Evolutionary conservation across 176 grass and related monocot species (phyloP), one percentile per base, ranked within the genome.

Genomic region (Avena atlantica): DNA sequence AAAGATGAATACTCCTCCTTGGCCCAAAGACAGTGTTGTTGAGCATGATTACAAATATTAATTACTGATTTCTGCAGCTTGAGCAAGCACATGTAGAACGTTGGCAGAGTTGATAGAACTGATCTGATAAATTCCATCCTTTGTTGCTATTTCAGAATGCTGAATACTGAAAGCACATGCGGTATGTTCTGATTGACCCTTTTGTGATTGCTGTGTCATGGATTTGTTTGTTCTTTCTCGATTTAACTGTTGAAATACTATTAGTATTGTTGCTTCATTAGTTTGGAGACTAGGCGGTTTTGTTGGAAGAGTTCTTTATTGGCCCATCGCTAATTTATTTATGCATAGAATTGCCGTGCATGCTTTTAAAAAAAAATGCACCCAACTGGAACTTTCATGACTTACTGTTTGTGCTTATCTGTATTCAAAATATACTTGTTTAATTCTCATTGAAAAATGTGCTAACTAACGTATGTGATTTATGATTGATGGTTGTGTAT

Each of bases 111-210:
- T 42, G 40, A 42, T 42, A 34, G 40, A 6, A 42, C 40, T 42
- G 31, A 34, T 34, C 31, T 42, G 40, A 42, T 42, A 42, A 42
- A 42, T 42, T 42, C 40, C 40, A 42, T 42, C 40, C 37, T 45
- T 21, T 71, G 9, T 71, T 90, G 25, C 47, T 83, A 45, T 72
- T 62, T 31, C 83, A 74, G 56, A 90, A 56, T 48, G 45, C 44
- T 71, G 81, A 80, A 65, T 65, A n/a, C 76, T 82, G 81, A 34
- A 88, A 68, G 58, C 82, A 88, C 40, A 78, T 85, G 52, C 20
- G 53, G 90, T 86, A 50, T 31, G 82, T 91, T n/a, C 52, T 42
- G 6, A 81, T 52, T 65, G 78, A 81, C 19, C 65, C 14, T 4
- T 68, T 40, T 77, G 6, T 77, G 14, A 25, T 81, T 85, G 80